Conservation (phyloP, 2,329 filamentous ascomycete species). For the Fonsecaea nubica region DNA sequence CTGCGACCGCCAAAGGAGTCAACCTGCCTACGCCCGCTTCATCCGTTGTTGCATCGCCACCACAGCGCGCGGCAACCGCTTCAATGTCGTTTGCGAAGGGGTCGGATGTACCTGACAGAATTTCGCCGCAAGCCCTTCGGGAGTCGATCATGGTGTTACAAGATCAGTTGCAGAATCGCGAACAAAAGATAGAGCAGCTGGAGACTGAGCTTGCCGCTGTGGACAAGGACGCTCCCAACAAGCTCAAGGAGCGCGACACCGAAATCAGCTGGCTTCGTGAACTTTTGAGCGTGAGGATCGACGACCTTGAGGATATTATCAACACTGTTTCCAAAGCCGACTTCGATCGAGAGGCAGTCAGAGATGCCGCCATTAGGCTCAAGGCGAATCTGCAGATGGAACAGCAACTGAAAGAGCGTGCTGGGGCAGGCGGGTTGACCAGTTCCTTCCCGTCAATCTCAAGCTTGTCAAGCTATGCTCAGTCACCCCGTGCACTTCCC, state of each 20-base stretch:
- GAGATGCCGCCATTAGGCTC: constrained; percentile 89
- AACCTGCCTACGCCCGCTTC: constrained; percentile 41
- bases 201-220: constrained; percentile 72
- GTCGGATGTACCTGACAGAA: constrained; percentile 74
- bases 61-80: constrained; percentile 53
- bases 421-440: constrained; percentile 70
- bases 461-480: constrained; percentile 75
- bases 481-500: constrained; percentile 77
- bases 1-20: constrained; percentile 64
- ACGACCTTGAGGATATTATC: constrained; percentile 93
- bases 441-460: constrained; percentile 75
- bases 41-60: constrained; percentile 46
- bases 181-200: constrained; percentile 85
- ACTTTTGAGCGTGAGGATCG: constrained; percentile 84
- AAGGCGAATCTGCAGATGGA: constrained; percentile 98
- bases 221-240: constrained; percentile 78
- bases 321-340: constrained; percentile 73
- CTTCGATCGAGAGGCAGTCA: constrained; percentile 79
- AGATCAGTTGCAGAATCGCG: constrained; percentile 93
- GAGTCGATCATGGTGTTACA: constrained; percentile 97
- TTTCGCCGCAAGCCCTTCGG: constrained; percentile 90
- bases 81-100: constrained; percentile 54
- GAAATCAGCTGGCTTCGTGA: constrained; percentile 96
- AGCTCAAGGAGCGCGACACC: constrained; percentile 88
- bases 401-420: constrained; percentile 89